Conservation (phyloP, 768 basidiomycete genomes). For the Rhizopogon vesiculosus region DNA sequence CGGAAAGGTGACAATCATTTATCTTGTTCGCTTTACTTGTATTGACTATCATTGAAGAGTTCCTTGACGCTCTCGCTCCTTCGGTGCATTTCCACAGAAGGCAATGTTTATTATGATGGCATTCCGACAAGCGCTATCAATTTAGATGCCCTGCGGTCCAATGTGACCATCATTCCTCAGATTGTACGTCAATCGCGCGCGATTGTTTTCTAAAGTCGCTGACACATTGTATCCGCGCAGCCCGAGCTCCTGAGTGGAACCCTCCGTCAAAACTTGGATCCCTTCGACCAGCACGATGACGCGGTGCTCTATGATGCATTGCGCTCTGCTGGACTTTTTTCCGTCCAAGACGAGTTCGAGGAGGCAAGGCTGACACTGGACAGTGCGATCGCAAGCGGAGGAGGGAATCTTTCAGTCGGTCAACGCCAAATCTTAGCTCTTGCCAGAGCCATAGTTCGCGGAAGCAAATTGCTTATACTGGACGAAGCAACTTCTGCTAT, state of each 20-base stretch:
- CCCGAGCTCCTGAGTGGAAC: constrained; percentile 57
- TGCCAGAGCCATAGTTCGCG: constrained; percentile 52
- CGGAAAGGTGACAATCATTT: too few relatives aligned
- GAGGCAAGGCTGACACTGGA: constrained; percentile 39
- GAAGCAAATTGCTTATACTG: constrained; percentile 51
- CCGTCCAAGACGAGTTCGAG: constrained; percentile 32
- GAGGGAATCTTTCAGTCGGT: constrained; percentile 49
- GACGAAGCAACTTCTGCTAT: constrained; percentile 40
- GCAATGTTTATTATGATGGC: too few relatives aligned
- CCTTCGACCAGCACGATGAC: constrained; percentile 53
- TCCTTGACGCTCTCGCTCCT: too few relatives aligned
- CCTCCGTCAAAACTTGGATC: constrained; percentile 57
- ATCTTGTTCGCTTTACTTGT: too few relatives aligned
- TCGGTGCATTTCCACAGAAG: too few relatives aligned
- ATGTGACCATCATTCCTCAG: too few relatives aligned
- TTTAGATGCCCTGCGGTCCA: too few relatives aligned
- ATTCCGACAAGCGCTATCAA: too few relatives aligned
- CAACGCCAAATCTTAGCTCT: constrained; percentile 58
- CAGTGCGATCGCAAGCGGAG: constrained; percentile 38
- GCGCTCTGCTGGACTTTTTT: constrained; percentile 41
- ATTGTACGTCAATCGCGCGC: too few relatives aligned
- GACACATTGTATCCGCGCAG: too few relatives aligned
- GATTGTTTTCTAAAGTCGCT: too few relatives aligned
- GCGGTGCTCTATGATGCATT: constrained; percentile 44
- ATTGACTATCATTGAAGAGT: too few relatives aligned